A percentile compares a stretch with the other conserved stretches of the same genome.
Evolutionary conservation across 768 basidiomycete genomes (phyloP).

Genomic region (Leccinum ochraceum): DNA sequence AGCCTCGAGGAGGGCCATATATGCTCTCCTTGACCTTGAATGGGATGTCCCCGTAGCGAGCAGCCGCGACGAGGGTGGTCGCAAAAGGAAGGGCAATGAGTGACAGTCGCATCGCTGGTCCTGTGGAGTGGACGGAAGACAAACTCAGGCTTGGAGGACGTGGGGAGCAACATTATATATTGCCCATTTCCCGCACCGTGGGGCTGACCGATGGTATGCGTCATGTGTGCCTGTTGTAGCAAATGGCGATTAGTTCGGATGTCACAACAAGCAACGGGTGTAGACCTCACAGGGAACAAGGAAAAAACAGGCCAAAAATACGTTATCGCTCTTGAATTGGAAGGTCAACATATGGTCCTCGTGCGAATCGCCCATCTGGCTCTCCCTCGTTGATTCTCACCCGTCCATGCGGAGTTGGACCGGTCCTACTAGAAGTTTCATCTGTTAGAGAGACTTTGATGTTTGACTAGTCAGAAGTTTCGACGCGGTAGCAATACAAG

Average conservation of each 20-base stretch:
- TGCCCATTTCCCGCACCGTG: neutral
- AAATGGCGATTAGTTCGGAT: neutral
- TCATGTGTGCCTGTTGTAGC: neutral
- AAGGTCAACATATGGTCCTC: neutral
- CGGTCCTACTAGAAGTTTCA: neutral
- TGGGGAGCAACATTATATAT: slow-evolving; percentile 10
- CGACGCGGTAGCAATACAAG: no score
- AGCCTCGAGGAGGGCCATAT: slow-evolving; percentile 45
- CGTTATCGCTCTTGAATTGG: slow-evolving; percentile 2
- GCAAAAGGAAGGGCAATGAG: slow-evolving; percentile 17
- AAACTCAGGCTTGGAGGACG: neutral
- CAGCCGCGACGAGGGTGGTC: slow-evolving; percentile 14
- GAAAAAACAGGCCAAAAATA: neutral
- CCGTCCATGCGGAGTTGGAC: neutral
- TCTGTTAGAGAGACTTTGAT: neutral
- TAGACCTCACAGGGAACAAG: neutral
- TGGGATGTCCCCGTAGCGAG: slow-evolving; percentile 9
- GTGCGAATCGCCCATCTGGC: neutral
- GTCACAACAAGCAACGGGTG: no score
- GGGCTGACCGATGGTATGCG: neutral
- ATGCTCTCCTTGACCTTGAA: slow-evolving; percentile 52
- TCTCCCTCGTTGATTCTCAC: neutral
- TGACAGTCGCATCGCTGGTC: slow-evolving; percentile 12
- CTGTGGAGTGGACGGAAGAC: neutral
- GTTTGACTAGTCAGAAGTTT: no score